Base-by-base conservation (phyloP, 2,329 filamentous ascomycete species). In the Myriosclerotinia scirpicola region DNA sequence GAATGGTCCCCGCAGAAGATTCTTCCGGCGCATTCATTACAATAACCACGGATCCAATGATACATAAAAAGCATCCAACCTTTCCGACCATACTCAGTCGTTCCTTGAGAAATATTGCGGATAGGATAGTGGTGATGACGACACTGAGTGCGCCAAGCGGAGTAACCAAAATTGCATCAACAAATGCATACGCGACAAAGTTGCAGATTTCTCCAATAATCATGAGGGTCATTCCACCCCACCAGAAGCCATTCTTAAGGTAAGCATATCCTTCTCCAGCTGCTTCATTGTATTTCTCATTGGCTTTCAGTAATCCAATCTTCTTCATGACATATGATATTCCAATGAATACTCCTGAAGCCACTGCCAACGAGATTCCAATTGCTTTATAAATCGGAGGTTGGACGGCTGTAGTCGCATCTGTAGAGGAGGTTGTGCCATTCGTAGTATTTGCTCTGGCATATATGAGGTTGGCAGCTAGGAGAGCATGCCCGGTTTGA, bases 231-330 rank as follows among this genome's bases (percentile, higher is more conserved):
- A 99, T 98, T 73, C 95, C 95, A 1, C 82, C 79, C 95, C 95
- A 99, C 95, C 95, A 99, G 81, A 86, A 97, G 26, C 83, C 83
- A 75, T 98, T 98, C 81, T 96, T 97, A 73, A 99, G 86, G 77
- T 98, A 99, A 69, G 94, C 93, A 78, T 98, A 98, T 66, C 95
- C 95, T 79, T 98, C 94, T 68, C 95, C 95, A 0, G 95, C 93
- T 71, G 91, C 92, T 79, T 98, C 93, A 69, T 96, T 90, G 82
- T 98, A 98, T 78, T 98, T 98, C 73, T 91, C 88, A 79, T 98
- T 99, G 61, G 95, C 94, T 77, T 88, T 93, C 69, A 99, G 83
- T 72, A 99, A 80, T 5, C 95, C 95, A 68, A 91, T 84, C 81
- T 99, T 99, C 80, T 98, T 98, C 75, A 99, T 80, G 38, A 98